Conservation (phyloP, 1,284 basidiomycete species). For the Austroboletus novae-zelandiae region DNA sequence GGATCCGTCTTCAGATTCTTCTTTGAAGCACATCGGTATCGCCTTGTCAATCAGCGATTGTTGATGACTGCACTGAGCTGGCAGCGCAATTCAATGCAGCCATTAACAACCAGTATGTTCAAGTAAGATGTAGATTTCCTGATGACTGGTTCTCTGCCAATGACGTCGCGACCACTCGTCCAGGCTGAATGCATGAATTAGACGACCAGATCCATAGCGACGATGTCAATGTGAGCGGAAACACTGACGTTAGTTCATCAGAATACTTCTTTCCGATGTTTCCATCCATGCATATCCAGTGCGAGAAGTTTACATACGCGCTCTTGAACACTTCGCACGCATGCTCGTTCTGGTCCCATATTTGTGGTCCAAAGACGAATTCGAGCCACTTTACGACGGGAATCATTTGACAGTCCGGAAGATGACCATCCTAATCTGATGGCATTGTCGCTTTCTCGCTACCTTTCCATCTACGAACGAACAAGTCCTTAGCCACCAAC, state of each 20-base stretch:
- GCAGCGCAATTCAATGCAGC: too few species aligned
- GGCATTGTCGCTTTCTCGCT: too few species aligned
- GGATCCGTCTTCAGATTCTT: background rate
- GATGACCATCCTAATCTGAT: too few species aligned
- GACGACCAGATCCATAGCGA: background rate
- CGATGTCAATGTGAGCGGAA: background rate
- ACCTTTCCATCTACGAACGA: too few species aligned
- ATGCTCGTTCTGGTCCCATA: background rate
- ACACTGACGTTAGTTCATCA: too few species aligned
- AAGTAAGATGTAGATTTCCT: too few species aligned
- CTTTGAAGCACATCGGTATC: conserved; percentile 14
- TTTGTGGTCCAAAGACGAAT: too few species aligned
- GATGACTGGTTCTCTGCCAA: conserved; percentile 15
- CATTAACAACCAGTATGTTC: too few species aligned
- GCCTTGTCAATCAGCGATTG: conserved; percentile 6
- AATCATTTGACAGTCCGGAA: conserved; percentile 7
- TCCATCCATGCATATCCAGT: conserved; percentile 12
- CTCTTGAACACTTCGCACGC: background rate
- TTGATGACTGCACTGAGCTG: conserved; percentile 9
- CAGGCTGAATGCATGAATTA: background rate
- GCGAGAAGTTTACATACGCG: conserved; percentile 13
- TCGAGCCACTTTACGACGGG: too few species aligned
- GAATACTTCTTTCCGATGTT: background rate
- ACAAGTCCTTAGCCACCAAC: conserved; percentile 15
- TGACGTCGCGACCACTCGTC: conserved; percentile 7